These are phyloP conservation scores for Neolentinus lepideus DNA, from an alignment of 1,284 basidiomycete genomes.

Conservation along the genomic window DNA sequence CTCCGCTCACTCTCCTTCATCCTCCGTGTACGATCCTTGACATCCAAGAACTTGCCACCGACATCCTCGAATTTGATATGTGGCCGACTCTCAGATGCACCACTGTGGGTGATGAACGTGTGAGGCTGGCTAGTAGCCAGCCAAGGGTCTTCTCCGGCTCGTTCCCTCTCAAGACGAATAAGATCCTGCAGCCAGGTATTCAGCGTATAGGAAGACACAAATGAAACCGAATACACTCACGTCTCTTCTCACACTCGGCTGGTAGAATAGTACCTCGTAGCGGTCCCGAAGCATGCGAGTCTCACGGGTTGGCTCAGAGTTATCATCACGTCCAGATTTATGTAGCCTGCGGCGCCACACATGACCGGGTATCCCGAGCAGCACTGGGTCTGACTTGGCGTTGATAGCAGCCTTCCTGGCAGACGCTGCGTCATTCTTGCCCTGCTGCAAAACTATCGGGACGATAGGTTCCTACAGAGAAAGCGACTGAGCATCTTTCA, in stretches of 20 bases:
- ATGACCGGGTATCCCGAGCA: slow-evolving; percentile 9
- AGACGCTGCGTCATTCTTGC: slow-evolving; percentile 17
- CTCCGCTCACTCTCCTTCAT: slow-evolving; percentile 39
- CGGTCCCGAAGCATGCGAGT: neutral
- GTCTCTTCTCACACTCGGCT: neutral
- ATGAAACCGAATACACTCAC: neutral
- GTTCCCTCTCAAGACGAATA: neutral
- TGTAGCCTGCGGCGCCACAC: neutral
- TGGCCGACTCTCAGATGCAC: slow-evolving; percentile 35
- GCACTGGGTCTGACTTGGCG: slow-evolving; percentile 26
- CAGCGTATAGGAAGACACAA: neutral
- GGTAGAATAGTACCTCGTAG: neutral
- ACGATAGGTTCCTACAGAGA: slow-evolving; percentile 47
- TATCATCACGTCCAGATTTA: neutral
- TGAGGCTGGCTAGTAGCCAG: neutral
- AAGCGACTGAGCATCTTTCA: neutral
- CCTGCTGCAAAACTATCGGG: slow-evolving; percentile 38
- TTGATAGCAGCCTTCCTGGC: slow-evolving; percentile 25
- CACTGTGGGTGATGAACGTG: slow-evolving; percentile 7
- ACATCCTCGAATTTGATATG: slow-evolving; percentile 60
- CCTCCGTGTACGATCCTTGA: slow-evolving; percentile 42
- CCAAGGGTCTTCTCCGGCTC: neutral
- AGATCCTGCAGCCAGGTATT: neutral
- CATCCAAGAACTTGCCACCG: slow-evolving; percentile 58
- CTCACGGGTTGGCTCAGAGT: neutral